Base-by-base conservation (phyloP, 768 basidiomycete species). In the Amanita pseudoporphyria region DNA sequence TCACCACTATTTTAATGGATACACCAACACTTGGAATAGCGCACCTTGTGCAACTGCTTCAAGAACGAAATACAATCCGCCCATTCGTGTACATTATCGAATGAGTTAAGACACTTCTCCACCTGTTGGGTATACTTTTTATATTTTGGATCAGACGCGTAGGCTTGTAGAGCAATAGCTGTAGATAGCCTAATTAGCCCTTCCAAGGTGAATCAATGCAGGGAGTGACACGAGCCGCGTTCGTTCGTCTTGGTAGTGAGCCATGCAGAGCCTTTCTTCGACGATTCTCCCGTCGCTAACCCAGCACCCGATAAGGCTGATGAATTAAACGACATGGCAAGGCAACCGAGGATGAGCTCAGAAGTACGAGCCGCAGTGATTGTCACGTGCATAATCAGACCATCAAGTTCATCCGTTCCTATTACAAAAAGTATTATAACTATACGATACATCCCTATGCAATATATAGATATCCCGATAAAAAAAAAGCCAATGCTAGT, bases 61-160 rank as follows among this genome's bases (percentile, higher is more conserved):
- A 99, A 66, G 68, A 98, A 99, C 35, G 94, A 85, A 61, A 96
- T 98, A 64, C 93, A 98, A 69, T 99, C 96, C 52, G 96, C 94
- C 96, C 96, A 99, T 70, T 99, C 96, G 51, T 95, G 90, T 52
- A 96, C 91, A 60, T 82, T 89, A 60, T 96, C 93, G 60, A 99
- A 98, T 1, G 91, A 84, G 53, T 82, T 85, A 41, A 99, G 73
- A 57, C 88, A 91, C 67, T 85, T 86, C 63, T 99, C 96, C 42
- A 99, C 89, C 58, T 91, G 87, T 49, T 85, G 82, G 0, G 83
- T 73, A 67, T 92, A 97, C 67, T 96, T 96, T 71, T 88, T 91
- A 71, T 82, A 96, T 64, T 93, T 94, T 12, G 90, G 87, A 70
- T 98, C 94, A 7, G 82, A 78, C 22, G 80, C 76, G 58, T 81